Evolutionary conservation across 75 land plant genomes (phyloP).

Genomic region (Sequoiadendron giganteum): DNA sequence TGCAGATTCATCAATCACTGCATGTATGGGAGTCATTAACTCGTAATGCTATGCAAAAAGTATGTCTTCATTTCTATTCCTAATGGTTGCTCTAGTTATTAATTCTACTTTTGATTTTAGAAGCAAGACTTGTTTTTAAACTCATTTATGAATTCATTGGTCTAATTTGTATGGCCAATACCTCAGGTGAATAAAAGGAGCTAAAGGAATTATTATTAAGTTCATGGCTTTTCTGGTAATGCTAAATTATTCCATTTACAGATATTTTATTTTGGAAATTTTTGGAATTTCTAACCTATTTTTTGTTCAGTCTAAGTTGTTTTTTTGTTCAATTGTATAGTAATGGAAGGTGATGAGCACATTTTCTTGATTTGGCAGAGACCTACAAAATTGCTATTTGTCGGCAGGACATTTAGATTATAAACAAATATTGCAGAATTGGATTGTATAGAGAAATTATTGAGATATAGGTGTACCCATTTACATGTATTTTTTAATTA

Average conservation of each 20-base stretch:
- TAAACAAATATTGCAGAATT: neutral
- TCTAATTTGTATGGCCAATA: neutral
- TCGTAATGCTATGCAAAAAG: slow-evolving; percentile 99
- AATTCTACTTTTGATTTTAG: neutral
- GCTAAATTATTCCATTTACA: no score
- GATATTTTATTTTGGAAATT: neutral
- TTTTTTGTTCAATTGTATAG: neutral
- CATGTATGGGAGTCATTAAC: slow-evolving; percentile 85
- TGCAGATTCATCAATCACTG: no score
- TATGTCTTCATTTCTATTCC: slow-evolving; percentile 14
- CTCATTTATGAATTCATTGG: neutral
- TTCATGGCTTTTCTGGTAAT: no score
- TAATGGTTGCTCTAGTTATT: neutral
- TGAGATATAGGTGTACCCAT: neutral
- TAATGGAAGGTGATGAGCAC: no score
- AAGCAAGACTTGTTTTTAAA: no score
- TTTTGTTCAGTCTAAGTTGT: neutral
- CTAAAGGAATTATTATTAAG: no score
- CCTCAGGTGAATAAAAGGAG: no score
- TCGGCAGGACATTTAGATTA: neutral
- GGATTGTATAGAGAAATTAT: no score
- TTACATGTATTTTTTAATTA: neutral
- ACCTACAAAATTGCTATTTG: neutral
- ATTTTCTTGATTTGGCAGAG: neutral
- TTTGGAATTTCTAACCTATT: neutral